phyloP scores from a whole-genome alignment of 2,329 filamentous ascomycete species.

The Neophaeococcomyces aloes region DNA sequence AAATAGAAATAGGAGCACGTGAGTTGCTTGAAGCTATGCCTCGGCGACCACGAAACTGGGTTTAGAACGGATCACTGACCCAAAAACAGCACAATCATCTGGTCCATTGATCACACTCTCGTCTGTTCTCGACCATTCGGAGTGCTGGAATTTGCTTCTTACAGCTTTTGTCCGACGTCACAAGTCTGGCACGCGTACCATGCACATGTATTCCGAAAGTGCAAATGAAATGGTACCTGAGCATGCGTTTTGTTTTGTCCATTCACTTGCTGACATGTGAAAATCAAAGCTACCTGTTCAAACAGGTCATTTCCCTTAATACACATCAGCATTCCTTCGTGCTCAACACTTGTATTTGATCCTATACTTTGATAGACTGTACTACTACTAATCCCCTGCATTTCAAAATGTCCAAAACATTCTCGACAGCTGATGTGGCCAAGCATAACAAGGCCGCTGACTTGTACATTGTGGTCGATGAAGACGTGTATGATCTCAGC shows the following conservation, averaged over 20 bases:
- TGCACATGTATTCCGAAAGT: slow-evolving; percentile 1
- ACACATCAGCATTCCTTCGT: neutral
- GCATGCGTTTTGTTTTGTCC: neutral
- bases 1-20: too few relatives aligned
- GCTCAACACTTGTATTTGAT: neutral
- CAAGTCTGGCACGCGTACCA: slow-evolving; percentile 6
- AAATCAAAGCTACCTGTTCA: neutral
- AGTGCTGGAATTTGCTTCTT: neutral
- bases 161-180: neutral
- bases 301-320: neutral
- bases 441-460: slow-evolving; percentile 80
- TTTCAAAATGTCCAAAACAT: slow-evolving; percentile 70
- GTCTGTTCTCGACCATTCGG: slow-evolving; percentile 1
- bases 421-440: slow-evolving; percentile 74
- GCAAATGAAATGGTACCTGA: slow-evolving; percentile 5
- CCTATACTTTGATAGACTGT: slow-evolving; percentile 2
- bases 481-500: slow-evolving; percentile 91
- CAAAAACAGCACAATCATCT: neutral
- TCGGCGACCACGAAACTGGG: too few relatives aligned
- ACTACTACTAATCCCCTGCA: neutral
- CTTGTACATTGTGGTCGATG: slow-evolving; percentile 83
- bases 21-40: too few relatives aligned
- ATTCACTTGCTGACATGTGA: slow-evolving; percentile 8
- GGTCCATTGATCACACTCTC: neutral
- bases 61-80: too few relatives aligned